Evolutionary conservation across 805 yeast species (phyloP), one percentile per base, ranked within the genome.

Genomic region (Candida broadrunensis): DNA sequence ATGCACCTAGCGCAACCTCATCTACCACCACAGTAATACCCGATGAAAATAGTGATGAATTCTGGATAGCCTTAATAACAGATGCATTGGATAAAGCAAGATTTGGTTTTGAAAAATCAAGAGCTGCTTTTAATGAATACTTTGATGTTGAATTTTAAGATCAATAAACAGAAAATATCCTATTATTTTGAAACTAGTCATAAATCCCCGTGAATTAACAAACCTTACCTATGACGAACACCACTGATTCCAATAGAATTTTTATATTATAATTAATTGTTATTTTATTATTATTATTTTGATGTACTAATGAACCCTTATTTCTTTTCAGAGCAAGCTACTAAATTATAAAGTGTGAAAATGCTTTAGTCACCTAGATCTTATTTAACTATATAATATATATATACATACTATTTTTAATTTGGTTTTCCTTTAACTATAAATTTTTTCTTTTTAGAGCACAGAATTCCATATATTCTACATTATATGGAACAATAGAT

Each of bases 11-110:
- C 5, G 14, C 32, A 5, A 14, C 17, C 5, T 14, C 32, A 5
- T 9, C 17, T 29, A 15, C 7, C 13, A 6, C 18, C 9, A 26
- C 14, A 8, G 12, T 12, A 12, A 33, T 37, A 37, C 47, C 42
- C 9, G 37, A 38, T 14, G 49, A 49, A 14, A 21, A 45, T 12
- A 56, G 55, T 35, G 73, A 71, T 42, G 60, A 59, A 11, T 61
- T 57, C 42, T 73, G 72, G 72, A 46, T 75, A 18, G 42, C 42
- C 5, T 72, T 77, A 36, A 76, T 80, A 43, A 58, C 65, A 30
- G 80, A 78, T 48, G 85, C 87, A 7, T 66, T 75, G 46, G 64
- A 57, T 5, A 68, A 68, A 44, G 83, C 82, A 3, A 65, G 75
- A 50, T 65, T 61, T 9, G 81, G 74, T 31, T 81, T 79, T 49